Evolutionary conservation across 306 rosid genomes (phyloP).

Genomic region (Crotalaria pallida): DNA sequence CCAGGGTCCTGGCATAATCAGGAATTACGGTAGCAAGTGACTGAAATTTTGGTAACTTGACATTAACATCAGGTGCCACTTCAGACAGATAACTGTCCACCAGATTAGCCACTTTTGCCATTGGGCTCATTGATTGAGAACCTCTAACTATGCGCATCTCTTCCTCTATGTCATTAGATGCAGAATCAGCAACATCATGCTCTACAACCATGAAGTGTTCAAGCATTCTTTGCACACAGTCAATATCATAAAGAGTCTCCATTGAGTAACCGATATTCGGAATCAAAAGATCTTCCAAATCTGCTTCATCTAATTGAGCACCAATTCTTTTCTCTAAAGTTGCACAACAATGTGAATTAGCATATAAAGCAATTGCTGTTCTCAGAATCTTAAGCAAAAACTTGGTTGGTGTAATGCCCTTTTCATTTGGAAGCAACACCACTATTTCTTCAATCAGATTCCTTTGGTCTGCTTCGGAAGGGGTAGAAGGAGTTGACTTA

Average conservation of each 20-base stretch:
- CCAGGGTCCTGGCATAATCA: slow-evolving; percentile 65
- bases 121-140: slow-evolving; percentile 42
- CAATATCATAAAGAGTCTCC: slow-evolving; percentile 83
- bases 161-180: slow-evolving; percentile 41
- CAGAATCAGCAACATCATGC: slow-evolving; percentile 36
- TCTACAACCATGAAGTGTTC: slow-evolving; percentile 70
- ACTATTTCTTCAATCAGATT: slow-evolving; percentile 69
- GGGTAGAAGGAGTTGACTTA: slow-evolving; percentile 29
- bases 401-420: slow-evolving; percentile 54
- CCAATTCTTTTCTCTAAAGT: slow-evolving; percentile 67
- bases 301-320: slow-evolving; percentile 66
- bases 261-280: slow-evolving; percentile 71
- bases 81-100: slow-evolving; percentile 83
- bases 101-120: slow-evolving; percentile 68
- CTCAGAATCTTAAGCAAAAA: slow-evolving; percentile 61
- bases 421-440: slow-evolving; percentile 56
- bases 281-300: slow-evolving; percentile 74
- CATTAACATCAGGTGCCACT: slow-evolving; percentile 82
- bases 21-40: slow-evolving; percentile 76
- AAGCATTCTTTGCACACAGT: slow-evolving; percentile 82
- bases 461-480: slow-evolving; percentile 64
- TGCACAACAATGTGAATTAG: slow-evolving; percentile 51
- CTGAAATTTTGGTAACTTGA: slow-evolving; percentile 64
- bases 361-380: slow-evolving; percentile 61
- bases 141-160: slow-evolving; percentile 45